phyloP scores from a whole-genome alignment of 805 yeast genomes.

The Ogataea populi-albae region DNA sequence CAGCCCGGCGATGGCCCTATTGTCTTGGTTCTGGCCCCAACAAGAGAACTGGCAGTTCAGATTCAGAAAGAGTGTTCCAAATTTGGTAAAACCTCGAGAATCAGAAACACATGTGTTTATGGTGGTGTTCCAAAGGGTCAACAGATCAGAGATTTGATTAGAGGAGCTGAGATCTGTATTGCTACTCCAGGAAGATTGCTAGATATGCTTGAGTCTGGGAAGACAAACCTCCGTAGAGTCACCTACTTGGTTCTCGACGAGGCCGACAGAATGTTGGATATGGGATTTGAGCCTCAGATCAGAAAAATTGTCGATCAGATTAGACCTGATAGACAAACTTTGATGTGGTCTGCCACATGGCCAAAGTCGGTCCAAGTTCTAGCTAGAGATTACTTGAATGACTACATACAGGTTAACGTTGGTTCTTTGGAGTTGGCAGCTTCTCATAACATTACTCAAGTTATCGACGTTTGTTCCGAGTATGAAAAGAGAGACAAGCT shows the following conservation, averaged over 20 bases:
- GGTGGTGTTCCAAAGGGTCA: conserved; percentile 99
- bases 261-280: conserved; percentile 99
- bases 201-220: conserved; percentile 93
- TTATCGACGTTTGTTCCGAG: conserved; percentile 86
- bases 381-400: conserved; percentile 86
- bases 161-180: conserved; percentile 94
- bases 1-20: conserved; percentile 96
- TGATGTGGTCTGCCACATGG: conserved; percentile 99
- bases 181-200: conserved; percentile 99
- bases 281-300: conserved; percentile 99
- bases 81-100: conserved; percentile 87
- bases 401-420: conserved; percentile 93
- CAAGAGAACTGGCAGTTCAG: conserved; percentile 98
- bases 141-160: conserved; percentile 91
- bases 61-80: conserved; percentile 94
- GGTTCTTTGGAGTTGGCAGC: conserved; percentile 97
- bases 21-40: conserved; percentile 93
- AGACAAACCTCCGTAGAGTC: conserved; percentile 92
- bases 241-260: conserved; percentile 97
- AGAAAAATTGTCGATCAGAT: conserved; percentile 94
- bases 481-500: conserved; percentile 93
- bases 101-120: conserved; percentile 94
- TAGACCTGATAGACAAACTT: conserved; percentile 98
- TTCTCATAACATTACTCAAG: conserved; percentile 91
- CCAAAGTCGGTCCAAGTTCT: conserved; percentile 95